Evolutionary conservation across 352 stramenopile species (phyloP), one percentile per base, ranked within the genome.

Genomic region (Pythium rishiriense): DNA sequence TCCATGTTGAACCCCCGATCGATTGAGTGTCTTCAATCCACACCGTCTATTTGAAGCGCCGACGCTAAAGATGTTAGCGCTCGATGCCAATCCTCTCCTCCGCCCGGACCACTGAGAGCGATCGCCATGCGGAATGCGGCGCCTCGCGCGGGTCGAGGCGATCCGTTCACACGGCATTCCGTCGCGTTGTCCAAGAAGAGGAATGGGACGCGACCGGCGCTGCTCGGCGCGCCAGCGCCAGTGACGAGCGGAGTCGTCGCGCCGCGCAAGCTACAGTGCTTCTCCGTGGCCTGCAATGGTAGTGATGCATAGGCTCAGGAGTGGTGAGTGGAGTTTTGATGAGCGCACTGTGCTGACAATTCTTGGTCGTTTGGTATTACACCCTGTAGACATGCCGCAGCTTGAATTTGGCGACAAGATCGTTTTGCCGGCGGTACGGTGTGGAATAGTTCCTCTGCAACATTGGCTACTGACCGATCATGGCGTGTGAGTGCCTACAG

Each of bases 321-420:
- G n/a, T n/a, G n/a, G n/a, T n/a, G n/a, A n/a, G n/a, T n/a, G n/a
- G n/a, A n/a, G n/a, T n/a, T n/a, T n/a, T n/a, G n/a, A n/a, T n/a
- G n/a, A n/a, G n/a, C n/a, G n/a, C n/a, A n/a, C n/a, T n/a, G n/a
- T n/a, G n/a, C 26, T 17, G 15, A 41, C 28, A 3, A 12, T 6
- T 28, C 17, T 42, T 50, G 10, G 12, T 22, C 12, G 35, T 19
- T 26, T 15, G n/a, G n/a, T n/a, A n/a, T n/a, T n/a, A n/a, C n/a
- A n/a, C n/a, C n/a, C n/a, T 51, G 0, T 42, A 87, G 78, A 87
- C 41, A 88, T 87, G 75, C 76, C 75, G 7, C 67, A 77, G 21
- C 76, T 90, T 26, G 81, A 90, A 41, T 87, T 90, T 63, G 81
- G 81, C 15, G 81, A 88, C 68, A 90, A 87, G 58, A 69, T 84